Percentiles rank a stretch among this genome's conserved stretches.
Evolutionary conservation across 2,329 filamentous ascomycete species (phyloP).

Genomic region (Trichophyton simii): DNA sequence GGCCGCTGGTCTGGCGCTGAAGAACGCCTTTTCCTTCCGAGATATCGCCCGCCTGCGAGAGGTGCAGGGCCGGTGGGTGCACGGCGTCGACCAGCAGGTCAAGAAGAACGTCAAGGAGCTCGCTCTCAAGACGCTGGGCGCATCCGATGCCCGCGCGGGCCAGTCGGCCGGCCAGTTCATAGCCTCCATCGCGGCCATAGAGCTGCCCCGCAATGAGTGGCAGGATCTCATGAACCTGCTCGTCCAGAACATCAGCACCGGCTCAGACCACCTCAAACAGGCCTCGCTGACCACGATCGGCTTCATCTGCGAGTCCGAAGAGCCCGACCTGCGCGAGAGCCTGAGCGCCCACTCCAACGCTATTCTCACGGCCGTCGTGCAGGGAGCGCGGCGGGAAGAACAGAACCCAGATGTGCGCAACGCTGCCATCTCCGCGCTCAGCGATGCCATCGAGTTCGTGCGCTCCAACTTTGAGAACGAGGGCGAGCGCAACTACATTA

Average conservation of each 20-base stretch:
- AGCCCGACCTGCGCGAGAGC: constrained; percentile 68
- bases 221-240: constrained; percentile 75
- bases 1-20: constrained; percentile 88
- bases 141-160: constrained; percentile 68
- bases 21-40: constrained; percentile 94
- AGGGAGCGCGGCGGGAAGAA: constrained; percentile 95
- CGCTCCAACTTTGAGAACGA: constrained; percentile 98
- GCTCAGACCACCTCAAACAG: constrained; percentile 81
- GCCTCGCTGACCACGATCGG: constrained; percentile 91
- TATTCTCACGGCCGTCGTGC: constrained; percentile 93
- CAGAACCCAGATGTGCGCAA: constrained; percentile 78
- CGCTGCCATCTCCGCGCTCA: constrained; percentile 83
- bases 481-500: constrained; percentile 98
- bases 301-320: constrained; percentile 94
- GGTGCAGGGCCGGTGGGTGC: constrained; percentile 86
- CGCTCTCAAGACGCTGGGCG: constrained; percentile 75
- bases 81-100: constrained; percentile 65
- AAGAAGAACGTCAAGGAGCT: constrained; percentile 82
- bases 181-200: constrained; percentile 85
- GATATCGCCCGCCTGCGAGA: constrained; percentile 77
- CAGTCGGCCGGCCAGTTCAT: constrained; percentile 89
- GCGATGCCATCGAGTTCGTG: constrained; percentile 95
- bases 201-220: constrained; percentile 89
- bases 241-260: constrained; percentile 84
- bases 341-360: constrained; percentile 85